These are phyloP conservation scores for Talaromyces atroroseus DNA, from an alignment of 2,329 filamentous ascomycete species.

Conservation along the genomic window DNA sequence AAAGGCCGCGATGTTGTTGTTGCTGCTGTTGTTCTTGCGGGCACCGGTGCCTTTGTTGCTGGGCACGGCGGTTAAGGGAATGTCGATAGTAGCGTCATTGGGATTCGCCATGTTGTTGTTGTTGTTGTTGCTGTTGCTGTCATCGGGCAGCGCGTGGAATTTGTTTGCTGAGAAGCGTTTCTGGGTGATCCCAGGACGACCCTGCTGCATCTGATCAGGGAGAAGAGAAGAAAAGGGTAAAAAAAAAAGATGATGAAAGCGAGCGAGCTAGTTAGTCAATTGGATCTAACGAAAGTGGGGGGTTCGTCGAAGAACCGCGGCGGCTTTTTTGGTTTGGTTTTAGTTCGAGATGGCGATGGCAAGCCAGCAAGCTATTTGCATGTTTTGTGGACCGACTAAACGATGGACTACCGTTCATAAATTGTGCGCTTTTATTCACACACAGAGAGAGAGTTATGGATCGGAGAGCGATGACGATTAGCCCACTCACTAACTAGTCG, in stretches of 20 bases:
- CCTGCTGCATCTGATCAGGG: slow-evolving; percentile 25
- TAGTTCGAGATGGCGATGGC: too few relatives aligned
- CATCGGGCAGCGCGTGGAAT: slow-evolving; percentile 39
- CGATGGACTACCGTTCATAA: too few relatives aligned
- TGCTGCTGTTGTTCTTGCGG: slow-evolving; percentile 37
- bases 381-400: too few relatives aligned
- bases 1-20: slow-evolving; percentile 18
- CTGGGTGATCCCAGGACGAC: slow-evolving; percentile 29
- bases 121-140: slow-evolving; percentile 20
- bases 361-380: too few relatives aligned
- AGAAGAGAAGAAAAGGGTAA: background rate
- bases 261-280: background rate
- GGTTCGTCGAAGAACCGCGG: background rate
- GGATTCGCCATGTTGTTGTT: slow-evolving; percentile 38
- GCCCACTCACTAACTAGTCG: too few relatives aligned
- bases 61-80: slow-evolving; percentile 54
- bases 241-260: too few relatives aligned
- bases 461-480: too few relatives aligned
- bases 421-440: too few relatives aligned
- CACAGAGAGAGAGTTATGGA: too few relatives aligned
- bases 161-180: slow-evolving; percentile 43
- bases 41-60: slow-evolving; percentile 41
- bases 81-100: slow-evolving; percentile 55
- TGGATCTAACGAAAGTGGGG: slow-evolving; percentile 1
- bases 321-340: too few relatives aligned